Conservation (phyloP, 2,329 filamentous ascomycete species). For the Pochonia chlamydosporia region DNA sequence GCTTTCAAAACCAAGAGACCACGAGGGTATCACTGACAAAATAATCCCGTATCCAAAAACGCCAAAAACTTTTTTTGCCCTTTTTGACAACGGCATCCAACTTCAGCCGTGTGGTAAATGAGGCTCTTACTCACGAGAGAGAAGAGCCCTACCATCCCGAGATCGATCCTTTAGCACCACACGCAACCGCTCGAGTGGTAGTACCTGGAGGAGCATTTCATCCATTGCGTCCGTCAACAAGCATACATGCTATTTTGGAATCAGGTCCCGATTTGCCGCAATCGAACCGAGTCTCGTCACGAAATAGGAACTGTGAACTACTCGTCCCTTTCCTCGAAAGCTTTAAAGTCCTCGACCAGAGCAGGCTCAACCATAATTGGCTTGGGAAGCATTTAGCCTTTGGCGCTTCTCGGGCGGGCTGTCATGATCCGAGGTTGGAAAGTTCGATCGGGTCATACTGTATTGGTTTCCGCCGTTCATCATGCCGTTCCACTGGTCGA, state of each 20-base stretch:
- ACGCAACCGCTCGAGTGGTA: neutral
- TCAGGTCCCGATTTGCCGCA: neutral
- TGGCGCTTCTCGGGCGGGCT: slow-evolving; percentile 48
- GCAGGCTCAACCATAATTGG: slow-evolving; percentile 32
- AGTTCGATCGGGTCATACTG: slow-evolving; percentile 25
- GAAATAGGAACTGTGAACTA: neutral
- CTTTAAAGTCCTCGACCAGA: neutral
- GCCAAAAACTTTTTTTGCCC: neutral
- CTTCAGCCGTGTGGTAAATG: neutral
- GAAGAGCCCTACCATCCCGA: neutral
- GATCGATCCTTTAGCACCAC: neutral
- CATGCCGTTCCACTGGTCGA: slow-evolving; percentile 43
- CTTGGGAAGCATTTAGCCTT: slow-evolving; percentile 39
- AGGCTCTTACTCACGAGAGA: neutral
- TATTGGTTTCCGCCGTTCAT: slow-evolving; percentile 35
- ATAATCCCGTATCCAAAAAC: neutral
- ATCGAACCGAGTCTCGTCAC: neutral
- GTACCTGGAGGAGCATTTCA: neutral
- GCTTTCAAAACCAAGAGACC: neutral
- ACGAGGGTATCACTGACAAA: neutral
- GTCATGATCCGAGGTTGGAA: slow-evolving; percentile 27
- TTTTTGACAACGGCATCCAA: neutral
- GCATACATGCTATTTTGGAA: neutral
- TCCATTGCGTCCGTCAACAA: neutral
- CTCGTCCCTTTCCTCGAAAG: neutral